A percentile compares a stretch with the other conserved stretches of the same genome.
Evolutionary conservation across 2,329 filamentous ascomycete species (phyloP).

Genomic region (Mycocentrospora acerina): DNA sequence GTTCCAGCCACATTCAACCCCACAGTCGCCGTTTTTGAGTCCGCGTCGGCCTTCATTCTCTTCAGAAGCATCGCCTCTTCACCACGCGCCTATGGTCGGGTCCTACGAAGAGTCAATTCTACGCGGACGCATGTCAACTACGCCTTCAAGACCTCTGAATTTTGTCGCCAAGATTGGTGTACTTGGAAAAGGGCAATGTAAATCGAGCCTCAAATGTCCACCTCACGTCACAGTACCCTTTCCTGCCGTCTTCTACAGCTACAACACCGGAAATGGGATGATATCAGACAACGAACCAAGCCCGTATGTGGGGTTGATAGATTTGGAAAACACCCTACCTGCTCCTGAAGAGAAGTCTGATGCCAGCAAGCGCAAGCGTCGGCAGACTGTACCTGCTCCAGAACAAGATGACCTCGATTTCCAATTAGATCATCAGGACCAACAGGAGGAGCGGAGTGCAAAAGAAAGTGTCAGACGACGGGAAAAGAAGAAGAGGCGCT

Average conservation of each 20-base stretch:
- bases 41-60: conserved; percentile 69
- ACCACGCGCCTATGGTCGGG: conserved; percentile 93
- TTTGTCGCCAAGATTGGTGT: conserved; percentile 97
- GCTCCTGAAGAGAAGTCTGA: conserved; percentile 49
- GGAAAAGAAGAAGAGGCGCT: conserved; percentile 62
- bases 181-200: conserved; percentile 85
- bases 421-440: conserved; percentile 20
- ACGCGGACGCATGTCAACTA: conserved; percentile 93
- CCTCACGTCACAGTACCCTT: conserved; percentile 89
- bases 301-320: conserved; percentile 91
- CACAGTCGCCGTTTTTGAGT: conserved; percentile 51
- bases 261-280: conserved; percentile 68
- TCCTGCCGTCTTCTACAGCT: conserved; percentile 94
- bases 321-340: conserved; percentile 78
- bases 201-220: conserved; percentile 79
- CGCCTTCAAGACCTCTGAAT: conserved; percentile 85
- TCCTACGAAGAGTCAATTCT: conserved; percentile 98
- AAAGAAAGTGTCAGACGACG: conserved; percentile 45
- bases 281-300: conserved; percentile 83
- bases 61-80: conserved; percentile 73
- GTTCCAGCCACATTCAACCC: conserved; percentile 41
- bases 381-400: conserved; percentile 27
- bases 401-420: conserved; percentile 31
- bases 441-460: conserved; percentile 8
- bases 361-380: conserved; percentile 44